Evolutionary conservation across 352 stramenopile species (phyloP).

Genomic region (Pythium myriotylum): DNA sequence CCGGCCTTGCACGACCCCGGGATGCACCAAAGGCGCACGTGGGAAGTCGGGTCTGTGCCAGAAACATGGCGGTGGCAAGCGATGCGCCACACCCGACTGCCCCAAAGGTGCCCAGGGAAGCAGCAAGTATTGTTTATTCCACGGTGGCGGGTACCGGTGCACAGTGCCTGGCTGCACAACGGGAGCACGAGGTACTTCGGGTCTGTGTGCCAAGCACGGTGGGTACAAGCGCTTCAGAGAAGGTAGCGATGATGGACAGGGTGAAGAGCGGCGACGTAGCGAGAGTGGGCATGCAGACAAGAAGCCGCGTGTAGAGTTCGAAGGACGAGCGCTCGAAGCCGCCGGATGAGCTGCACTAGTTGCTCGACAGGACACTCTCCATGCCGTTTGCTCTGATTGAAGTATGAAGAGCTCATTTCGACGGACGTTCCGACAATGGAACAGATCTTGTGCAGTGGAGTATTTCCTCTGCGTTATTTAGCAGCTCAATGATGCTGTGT

Average conservation of each 20-base stretch:
- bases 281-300: slow-evolving; percentile 16
- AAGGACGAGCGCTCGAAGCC: slow-evolving; percentile 17
- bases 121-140: slow-evolving; percentile 76
- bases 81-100: slow-evolving; percentile 60
- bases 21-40: slow-evolving; percentile 77
- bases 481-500: too few relatives aligned
- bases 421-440: too few relatives aligned
- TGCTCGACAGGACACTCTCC: neutral
- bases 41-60: slow-evolving; percentile 85
- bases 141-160: slow-evolving; percentile 86
- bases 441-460: too few relatives aligned
- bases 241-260: slow-evolving; percentile 2
- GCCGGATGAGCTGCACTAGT: slow-evolving; percentile 1
- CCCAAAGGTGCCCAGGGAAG: slow-evolving; percentile 83
- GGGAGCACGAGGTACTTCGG: slow-evolving; percentile 70
- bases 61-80: slow-evolving; percentile 85
- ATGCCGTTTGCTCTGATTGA: too few relatives aligned
- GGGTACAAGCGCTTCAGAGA: slow-evolving; percentile 58
- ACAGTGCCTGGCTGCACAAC: slow-evolving; percentile 73
- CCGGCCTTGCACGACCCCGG: slow-evolving; percentile 54
- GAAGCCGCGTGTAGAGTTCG: slow-evolving; percentile 22
- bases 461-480: too few relatives aligned
- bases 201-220: slow-evolving; percentile 78
- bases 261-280: neutral
- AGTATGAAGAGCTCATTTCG: too few relatives aligned